phyloP scores from a whole-genome alignment of 306 rosid genomes.

The barrel medic (Medicago truncatula) region DNA sequence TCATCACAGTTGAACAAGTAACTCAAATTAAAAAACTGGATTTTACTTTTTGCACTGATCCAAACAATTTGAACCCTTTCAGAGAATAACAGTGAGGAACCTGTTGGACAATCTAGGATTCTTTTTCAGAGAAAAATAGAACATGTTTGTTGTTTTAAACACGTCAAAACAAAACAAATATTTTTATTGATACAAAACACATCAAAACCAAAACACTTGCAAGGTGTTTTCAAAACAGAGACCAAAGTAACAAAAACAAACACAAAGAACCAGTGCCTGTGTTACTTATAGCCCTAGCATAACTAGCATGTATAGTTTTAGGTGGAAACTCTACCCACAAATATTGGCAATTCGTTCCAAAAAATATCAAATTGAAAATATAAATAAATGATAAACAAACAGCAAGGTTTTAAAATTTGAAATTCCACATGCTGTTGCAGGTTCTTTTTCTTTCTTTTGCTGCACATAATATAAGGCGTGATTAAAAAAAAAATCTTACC shows the following conservation, averaged over 20 bases:
- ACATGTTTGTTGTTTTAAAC: neutral
- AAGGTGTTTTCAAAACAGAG: too few species aligned
- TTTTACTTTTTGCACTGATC: too few species aligned
- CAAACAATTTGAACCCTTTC: too few species aligned
- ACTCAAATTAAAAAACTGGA: neutral
- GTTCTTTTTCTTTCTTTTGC: neutral
- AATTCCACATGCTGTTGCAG: slow-evolving; percentile 11
- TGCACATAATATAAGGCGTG: slow-evolving; percentile 11
- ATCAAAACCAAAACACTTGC: too few species aligned
- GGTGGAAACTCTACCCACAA: slow-evolving; percentile 11
- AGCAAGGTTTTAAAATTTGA: slow-evolving; percentile 20
- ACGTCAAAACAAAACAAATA: slow-evolving; percentile 12
- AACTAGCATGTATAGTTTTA: slow-evolving; percentile 9
- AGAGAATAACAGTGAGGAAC: neutral
- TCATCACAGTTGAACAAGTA: slow-evolving; percentile 24
- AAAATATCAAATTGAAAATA: neutral
- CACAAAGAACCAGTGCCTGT: neutral
- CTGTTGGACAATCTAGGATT: slow-evolving; percentile 19
- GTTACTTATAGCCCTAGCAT: neutral
- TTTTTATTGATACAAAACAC: neutral
- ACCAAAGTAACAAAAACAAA: too few species aligned
- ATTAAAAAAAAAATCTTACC: slow-evolving; percentile 53
- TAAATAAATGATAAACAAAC: slow-evolving; percentile 33
- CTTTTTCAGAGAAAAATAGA: slow-evolving; percentile 1
- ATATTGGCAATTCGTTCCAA: neutral